Evolutionary conservation across 495 filamentous ascomycete genomes (phyloP), one percentile per base, ranked within the genome.

Genomic region (Lasiosphaeriaceae sp.): DNA sequence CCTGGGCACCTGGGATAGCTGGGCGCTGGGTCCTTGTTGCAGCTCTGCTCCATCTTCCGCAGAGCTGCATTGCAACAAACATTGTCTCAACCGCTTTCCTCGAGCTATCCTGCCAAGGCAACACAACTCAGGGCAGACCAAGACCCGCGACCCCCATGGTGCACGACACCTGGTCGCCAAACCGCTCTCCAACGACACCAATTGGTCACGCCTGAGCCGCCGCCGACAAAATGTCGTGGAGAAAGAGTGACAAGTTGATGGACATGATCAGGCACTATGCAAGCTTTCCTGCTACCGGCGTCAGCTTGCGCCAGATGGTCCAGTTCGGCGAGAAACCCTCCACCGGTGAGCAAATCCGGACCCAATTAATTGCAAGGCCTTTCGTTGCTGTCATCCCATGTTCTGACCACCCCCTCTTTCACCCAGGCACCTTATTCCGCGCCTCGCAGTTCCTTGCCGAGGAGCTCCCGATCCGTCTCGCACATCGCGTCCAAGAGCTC

Each of bases 231-330:
- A 92, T 92, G 88, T 80, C 83, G 77, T 97, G 92, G 92, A 96
- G 88, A 79, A 84, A 82, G 73, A 86, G 89, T 52, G 89, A 94
- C 74, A 77, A 83, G 75, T 73, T 98, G 86, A 93, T 96, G 91
- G 87, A 96, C 62, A 96, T 88, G 84, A 98, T 98, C 89, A 90
- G 89, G 72, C 93, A 97, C 80, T 97, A 97, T 82, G 88, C 90
- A 69, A 87, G 84, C 78, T 97, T 97, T 74, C 95, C 95, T 56
- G 94, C 94, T 57, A 98, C 95, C 39, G 94, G 94, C 59, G 92
- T 96, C 64, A 96, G 91, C 65, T 77, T 98, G 71, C 82, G 94
- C 70, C 94, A 98, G 79, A 97, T 97, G 94, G 94, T 98, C 48
- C 94, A 97, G 71, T 98, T 97, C 74, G 95, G 95, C 53, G 90